Evolutionary conservation across 1,284 basidiomycete genomes (phyloP).

Genomic region (Gastroboletus turbinatus): DNA sequence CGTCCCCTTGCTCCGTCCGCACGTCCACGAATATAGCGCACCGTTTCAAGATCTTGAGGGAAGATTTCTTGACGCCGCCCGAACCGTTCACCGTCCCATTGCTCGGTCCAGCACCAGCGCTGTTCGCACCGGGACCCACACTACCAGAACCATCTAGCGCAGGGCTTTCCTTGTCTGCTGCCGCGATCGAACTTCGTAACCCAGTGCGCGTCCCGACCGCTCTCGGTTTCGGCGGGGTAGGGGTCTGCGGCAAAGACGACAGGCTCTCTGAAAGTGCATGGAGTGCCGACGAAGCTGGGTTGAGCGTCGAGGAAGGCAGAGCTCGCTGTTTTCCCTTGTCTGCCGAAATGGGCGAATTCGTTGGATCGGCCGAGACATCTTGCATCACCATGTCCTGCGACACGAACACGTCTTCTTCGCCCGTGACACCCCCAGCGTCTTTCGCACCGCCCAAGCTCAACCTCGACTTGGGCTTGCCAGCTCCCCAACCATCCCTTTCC

Average conservation of each 20-base stretch:
- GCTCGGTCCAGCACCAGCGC: conserved; percentile 20
- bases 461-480: neutral
- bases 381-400: conserved; percentile 10
- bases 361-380: conserved; percentile 5
- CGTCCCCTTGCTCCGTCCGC: conserved; percentile 81
- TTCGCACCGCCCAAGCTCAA: neutral
- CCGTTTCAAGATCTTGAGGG: conserved; percentile 59
- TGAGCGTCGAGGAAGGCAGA: conserved; percentile 42
- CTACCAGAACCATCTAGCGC: conserved; percentile 21
- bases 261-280: conserved; percentile 58
- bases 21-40: conserved; percentile 92
- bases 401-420: conserved; percentile 35
- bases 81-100: conserved; percentile 22
- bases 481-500: neutral
- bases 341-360: conserved; percentile 25
- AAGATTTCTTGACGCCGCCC: conserved; percentile 20
- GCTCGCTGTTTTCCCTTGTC: conserved; percentile 28
- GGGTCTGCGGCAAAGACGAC: conserved; percentile 42
- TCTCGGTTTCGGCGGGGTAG: conserved; percentile 40
- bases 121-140: conserved; percentile 12
- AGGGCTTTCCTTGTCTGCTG: conserved; percentile 32
- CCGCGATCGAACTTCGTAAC: conserved; percentile 40
- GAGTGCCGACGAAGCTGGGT: conserved; percentile 57
- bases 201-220: conserved; percentile 32
- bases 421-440: conserved; percentile 15